A percentile compares a stretch with the other conserved stretches of the same genome.
Evolutionary conservation across 768 basidiomycete species (phyloP).

Genomic region (Holtermanniella nyarrowii): DNA sequence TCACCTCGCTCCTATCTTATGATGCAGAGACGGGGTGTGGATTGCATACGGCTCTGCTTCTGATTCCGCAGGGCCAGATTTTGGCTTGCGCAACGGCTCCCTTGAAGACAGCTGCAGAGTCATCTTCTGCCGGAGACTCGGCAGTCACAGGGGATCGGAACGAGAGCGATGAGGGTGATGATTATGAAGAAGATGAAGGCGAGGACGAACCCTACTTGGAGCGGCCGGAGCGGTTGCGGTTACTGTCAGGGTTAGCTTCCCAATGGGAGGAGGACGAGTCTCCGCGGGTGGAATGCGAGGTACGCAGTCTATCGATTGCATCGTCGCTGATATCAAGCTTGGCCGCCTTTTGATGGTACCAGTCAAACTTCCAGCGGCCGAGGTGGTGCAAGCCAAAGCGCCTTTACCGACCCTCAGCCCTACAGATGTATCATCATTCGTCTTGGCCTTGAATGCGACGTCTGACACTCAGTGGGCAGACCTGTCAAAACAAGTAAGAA

Average conservation of each 20-base stretch:
- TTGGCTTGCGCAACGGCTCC: slow-evolving; percentile 10
- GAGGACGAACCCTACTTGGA: slow-evolving; percentile 30
- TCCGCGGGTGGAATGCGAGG: slow-evolving; percentile 31
- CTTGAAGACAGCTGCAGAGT: no score
- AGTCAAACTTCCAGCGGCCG: slow-evolving; percentile 12
- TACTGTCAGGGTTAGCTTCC: slow-evolving; percentile 26
- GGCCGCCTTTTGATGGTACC: slow-evolving; percentile 17
- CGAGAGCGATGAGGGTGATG: slow-evolving; percentile 8
- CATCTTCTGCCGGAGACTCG: no score
- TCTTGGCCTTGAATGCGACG: slow-evolving; percentile 23
- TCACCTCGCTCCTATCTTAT: slow-evolving; percentile 4
- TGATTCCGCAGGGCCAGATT: slow-evolving; percentile 24
- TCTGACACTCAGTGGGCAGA: slow-evolving; percentile 14
- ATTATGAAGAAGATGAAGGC: slow-evolving; percentile 20
- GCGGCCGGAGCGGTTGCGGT: slow-evolving; percentile 21
- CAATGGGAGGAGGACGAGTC: slow-evolving; percentile 27
- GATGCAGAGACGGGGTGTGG: neutral
- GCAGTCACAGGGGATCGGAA: no score
- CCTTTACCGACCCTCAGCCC: slow-evolving; percentile 12
- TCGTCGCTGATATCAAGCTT: slow-evolving; percentile 12
- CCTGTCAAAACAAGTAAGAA: slow-evolving; percentile 1
- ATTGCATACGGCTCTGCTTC: slow-evolving; percentile 27
- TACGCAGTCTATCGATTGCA: slow-evolving; percentile 4
- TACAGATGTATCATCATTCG: slow-evolving; percentile 6
- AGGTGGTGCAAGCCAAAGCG: slow-evolving; percentile 1